A percentile compares a stretch with the other conserved stretches of the same genome.
These are phyloP conservation scores for Stereum hirsutum DNA, from an alignment of 1,284 basidiomycete genomes.

Conservation along the genomic window DNA sequence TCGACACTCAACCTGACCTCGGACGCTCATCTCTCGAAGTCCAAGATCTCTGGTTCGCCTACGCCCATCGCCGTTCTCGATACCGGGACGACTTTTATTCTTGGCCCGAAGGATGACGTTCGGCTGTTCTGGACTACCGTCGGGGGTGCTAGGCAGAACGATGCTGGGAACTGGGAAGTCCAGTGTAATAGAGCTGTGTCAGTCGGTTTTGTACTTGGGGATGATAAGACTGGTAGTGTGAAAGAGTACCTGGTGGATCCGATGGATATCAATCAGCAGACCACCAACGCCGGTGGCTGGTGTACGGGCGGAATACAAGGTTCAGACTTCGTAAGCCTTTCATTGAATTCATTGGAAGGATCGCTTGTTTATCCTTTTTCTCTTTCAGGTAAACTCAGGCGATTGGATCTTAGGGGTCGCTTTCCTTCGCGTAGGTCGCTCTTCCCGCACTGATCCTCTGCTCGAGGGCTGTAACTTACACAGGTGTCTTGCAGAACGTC, in stretches of 20 bases:
- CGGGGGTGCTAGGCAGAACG: constrained; percentile 31
- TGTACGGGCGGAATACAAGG: constrained; percentile 50
- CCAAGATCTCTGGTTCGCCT: constrained; percentile 32
- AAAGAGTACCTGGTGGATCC: constrained; percentile 41
- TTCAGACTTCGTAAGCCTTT: constrained; percentile 35
- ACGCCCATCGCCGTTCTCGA: constrained; percentile 46
- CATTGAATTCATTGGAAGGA: not conserved
- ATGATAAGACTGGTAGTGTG: constrained; percentile 20
- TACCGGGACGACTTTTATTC: constrained; percentile 48
- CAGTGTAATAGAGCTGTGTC: constrained; percentile 37
- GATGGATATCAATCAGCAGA: constrained; percentile 41
- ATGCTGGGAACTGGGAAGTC: constrained; percentile 38
- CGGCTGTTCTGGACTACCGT: constrained; percentile 37
- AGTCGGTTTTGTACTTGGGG: constrained; percentile 38
- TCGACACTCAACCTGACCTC: constrained; percentile 21
- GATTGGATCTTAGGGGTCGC: constrained; percentile 55
- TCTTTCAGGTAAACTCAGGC: constrained; percentile 40
- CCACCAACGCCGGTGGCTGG: constrained; percentile 32
- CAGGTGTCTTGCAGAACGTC: constrained; percentile 34
- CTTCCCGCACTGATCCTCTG: not conserved
- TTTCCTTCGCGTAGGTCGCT: constrained; percentile 38
- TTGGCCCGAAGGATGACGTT: constrained; percentile 43
- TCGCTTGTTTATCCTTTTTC: not conserved
- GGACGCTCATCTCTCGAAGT: constrained; percentile 35
- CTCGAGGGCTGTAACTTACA: constrained; percentile 1